Evolutionary conservation across 768 basidiomycete species (phyloP).

Genomic region (Russula griseocarnosa): DNA sequence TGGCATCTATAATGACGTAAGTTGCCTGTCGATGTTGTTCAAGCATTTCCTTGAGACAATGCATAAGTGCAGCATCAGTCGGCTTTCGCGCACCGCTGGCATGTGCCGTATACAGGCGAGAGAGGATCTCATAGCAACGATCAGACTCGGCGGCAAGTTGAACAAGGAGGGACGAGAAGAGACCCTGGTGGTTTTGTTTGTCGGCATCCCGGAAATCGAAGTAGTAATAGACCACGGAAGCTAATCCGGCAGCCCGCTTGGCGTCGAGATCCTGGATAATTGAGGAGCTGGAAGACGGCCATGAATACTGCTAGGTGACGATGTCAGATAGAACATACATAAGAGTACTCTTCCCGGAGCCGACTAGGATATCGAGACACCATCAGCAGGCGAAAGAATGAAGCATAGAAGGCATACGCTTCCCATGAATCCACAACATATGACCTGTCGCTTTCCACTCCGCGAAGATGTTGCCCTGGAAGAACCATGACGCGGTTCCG

Average conservation of each 20-base stretch:
- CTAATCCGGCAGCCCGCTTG: neutral
- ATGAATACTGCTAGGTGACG: neutral
- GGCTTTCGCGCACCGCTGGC: neutral
- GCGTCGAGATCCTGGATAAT: conserved; percentile 7
- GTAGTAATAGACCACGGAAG: conserved; percentile 17
- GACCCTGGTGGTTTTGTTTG: conserved; percentile 8
- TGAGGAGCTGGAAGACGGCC: neutral
- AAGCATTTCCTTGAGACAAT: conserved; percentile 7
- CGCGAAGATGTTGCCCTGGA: neutral
- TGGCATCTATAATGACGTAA: conserved; percentile 11
- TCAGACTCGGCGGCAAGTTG: conserved; percentile 11
- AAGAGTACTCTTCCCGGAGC: conserved; percentile 15
- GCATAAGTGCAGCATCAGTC: neutral
- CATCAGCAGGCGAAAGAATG: neutral
- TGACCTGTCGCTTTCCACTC: conserved; percentile 7
- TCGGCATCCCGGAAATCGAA: conserved; percentile 10
- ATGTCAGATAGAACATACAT: neutral
- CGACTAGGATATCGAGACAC: neutral
- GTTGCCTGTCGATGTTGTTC: neutral
- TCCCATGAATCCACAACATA: conserved; percentile 19
- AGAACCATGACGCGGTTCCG: conserved; percentile 10
- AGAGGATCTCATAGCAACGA: conserved; percentile 1
- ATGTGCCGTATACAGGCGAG: neutral
- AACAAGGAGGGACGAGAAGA: conserved; percentile 11
- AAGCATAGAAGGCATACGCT: neutral